phyloP scores from a whole-genome alignment of 768 basidiomycete genomes.

The Chalciporus chontae region DNA sequence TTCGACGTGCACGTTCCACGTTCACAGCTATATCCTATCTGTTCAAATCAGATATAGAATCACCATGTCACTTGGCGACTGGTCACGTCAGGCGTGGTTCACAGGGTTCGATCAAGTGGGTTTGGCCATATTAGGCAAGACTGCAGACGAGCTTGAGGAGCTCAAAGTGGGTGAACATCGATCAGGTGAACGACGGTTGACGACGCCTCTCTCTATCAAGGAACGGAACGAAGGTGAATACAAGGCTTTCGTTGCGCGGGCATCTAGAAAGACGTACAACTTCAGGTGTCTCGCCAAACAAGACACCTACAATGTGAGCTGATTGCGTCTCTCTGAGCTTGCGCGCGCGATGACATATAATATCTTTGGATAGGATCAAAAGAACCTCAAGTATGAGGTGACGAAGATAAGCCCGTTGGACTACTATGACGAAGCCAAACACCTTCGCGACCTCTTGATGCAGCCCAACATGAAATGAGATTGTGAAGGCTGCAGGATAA shows the following conservation, averaged over 20 bases:
- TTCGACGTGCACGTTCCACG: slow-evolving; percentile 4
- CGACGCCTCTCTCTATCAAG: slow-evolving; percentile 31
- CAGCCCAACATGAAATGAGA: slow-evolving; percentile 29
- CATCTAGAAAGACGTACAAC: slow-evolving; percentile 69
- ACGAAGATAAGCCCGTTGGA: slow-evolving; percentile 62
- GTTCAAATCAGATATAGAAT: slow-evolving; percentile 62
- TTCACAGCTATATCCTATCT: background rate
- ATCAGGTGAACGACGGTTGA: background rate
- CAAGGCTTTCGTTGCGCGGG: slow-evolving; percentile 55
- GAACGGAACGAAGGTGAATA: slow-evolving; percentile 58
- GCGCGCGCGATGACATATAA: background rate
- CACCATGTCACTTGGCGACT: slow-evolving; percentile 83
- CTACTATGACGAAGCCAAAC: slow-evolving; percentile 62
- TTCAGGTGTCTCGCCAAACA: slow-evolving; percentile 84
- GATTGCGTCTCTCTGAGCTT: background rate
- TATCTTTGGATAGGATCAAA: slow-evolving; percentile 62
- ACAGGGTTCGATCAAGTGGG: slow-evolving; percentile 96
- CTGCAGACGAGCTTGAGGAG: slow-evolving; percentile 71
- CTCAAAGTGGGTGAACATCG: slow-evolving; percentile 49
- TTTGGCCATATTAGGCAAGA: slow-evolving; percentile 65
- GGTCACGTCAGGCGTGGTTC: slow-evolving; percentile 87
- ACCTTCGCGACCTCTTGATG: slow-evolving; percentile 54
- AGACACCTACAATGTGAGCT: slow-evolving; percentile 77
- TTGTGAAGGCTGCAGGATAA: background rate
- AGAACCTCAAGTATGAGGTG: slow-evolving; percentile 81